Evolutionary conservation across 1,284 basidiomycete genomes (phyloP), one percentile per base, ranked within the genome.

Genomic region (Trametes hirsuta): DNA sequence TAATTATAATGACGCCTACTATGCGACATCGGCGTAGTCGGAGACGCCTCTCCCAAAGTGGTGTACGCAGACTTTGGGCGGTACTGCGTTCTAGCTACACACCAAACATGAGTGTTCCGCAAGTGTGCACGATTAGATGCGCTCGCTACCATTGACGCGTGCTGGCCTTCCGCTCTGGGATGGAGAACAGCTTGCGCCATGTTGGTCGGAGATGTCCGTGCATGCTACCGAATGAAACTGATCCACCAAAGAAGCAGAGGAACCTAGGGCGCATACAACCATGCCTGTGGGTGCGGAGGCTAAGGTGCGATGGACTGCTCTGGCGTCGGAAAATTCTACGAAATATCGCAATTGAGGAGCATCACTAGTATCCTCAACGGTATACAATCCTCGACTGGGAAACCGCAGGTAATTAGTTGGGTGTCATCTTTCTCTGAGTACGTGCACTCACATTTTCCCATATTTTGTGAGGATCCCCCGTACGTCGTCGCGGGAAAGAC

Each of bases 391-490:
- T 22, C 64, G 59, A 45, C 70, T 71, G n/a, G 11, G 4, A 30
- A 40, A 40, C 11, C 39, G 39, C 6, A 40, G 11, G 11, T 6
- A 18, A 12, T 12, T 5, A 12, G 39, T 40, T 4, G 4, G 1
- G 39, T 1, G 11, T 6, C 11, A 40, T 40, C 14, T 14, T 5
- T 11, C 14, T 40, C 5, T 12, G 18, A 18, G 18, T 10, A 22
- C 10, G 35, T n/a, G 4, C 4, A 70, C 74, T 59, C 57, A 79
- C 79, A 78, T 77, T 64, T 74, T 68, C 35, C 76, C 77, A 53
- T 71, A 76, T n/a, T 55, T 54, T 9, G 66, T 63, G 64, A 78
- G 74, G 4, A 70, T 63, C 4, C 69, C 56, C 15, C 68, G 68
- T 12, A 78, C 60, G n/a, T 75, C 70, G 9, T 63, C 62, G 11